Percentiles rank a stretch among this genome's conserved stretches.
These are phyloP conservation scores for Cymodocea nodosa DNA, from an alignment of 116 monocot species.

Conservation along the genomic window DNA sequence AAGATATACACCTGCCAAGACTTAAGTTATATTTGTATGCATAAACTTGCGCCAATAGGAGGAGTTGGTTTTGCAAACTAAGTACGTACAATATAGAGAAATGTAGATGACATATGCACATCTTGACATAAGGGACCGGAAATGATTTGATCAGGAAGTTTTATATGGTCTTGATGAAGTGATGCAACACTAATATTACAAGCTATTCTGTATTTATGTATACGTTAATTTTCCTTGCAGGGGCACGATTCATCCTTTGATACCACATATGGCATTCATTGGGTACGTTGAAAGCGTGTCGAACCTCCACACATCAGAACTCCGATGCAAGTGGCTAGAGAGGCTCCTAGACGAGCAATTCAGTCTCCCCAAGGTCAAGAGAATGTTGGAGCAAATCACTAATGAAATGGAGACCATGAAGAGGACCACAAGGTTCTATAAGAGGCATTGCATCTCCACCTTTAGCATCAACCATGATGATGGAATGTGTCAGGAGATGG, in stretches of 20 bases:
- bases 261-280: slow-evolving; percentile 86
- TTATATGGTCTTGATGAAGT: too few species aligned
- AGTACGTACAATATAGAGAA: too few species aligned
- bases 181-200: too few species aligned
- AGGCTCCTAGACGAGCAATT: slow-evolving; percentile 49
- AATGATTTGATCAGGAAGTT: too few species aligned
- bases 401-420: slow-evolving; percentile 57
- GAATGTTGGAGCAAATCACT: slow-evolving; percentile 39
- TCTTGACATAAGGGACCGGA: too few species aligned
- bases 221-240: slow-evolving; percentile 20
- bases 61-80: too few species aligned
- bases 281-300: slow-evolving; percentile 95
- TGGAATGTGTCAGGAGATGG: slow-evolving; percentile 83
- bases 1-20: too few species aligned
- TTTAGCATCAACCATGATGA: slow-evolving; percentile 93
- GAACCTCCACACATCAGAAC: slow-evolving; percentile 87
- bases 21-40: too few species aligned
- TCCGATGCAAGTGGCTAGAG: slow-evolving; percentile 73
- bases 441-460: slow-evolving; percentile 87
- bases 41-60: too few species aligned
- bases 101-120: too few species aligned
- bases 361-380: slow-evolving; percentile 34
- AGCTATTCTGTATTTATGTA: too few species aligned
- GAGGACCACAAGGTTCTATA: slow-evolving; percentile 75
- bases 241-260: slow-evolving; percentile 71